Base-by-base conservation (phyloP, 2,329 filamentous ascomycete genomes). In the Phialophora verrucosa region DNA sequence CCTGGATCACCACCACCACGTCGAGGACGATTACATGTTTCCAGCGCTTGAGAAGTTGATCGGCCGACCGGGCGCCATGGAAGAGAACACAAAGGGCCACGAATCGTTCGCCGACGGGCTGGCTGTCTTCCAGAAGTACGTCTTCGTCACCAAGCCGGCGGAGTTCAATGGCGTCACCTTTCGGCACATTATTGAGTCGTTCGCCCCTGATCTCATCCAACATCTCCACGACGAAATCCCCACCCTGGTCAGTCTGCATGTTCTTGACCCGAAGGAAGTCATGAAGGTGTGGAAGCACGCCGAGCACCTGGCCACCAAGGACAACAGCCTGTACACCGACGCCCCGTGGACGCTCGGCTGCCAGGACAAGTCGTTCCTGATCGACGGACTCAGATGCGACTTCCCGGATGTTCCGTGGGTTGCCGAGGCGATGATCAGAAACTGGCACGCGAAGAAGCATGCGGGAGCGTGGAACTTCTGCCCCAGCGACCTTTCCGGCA, bases 191-290 rank as follows among this genome's bases (percentile, higher is more conserved):
- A 64, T 75, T 25, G 70, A 73, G 44, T 58, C 59, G 12, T 70
- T 74, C 51, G 71, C 67, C 2, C 69, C 73, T 2, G 38, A 62
- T 31, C 58, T 75, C 17, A 69, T 74, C 47, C 72, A 72, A 59
- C 73, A 74, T 63, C 55, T 74, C 17, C 72, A 74, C 56, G 71
- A 69, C 31, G 71, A 75, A 60, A 73, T 75, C 49, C 44, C 70
- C 20, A 70, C 61, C 0, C 58, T 74, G n/a, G 64, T 67, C 8
- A 59, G 57, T 51, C 66, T 74, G 17, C 62, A 68, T 27, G 63
- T 69, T 12, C 64, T 70, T 7, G 68, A 72, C n/a, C 66, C 69
- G 10, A 63, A 67, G 32, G 67, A 69, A 20, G 50, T 75, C 55
- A 62, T 54, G 60, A 70, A 68, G 53, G 62, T 69, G 29, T 75